Percentiles rank a stretch among this genome's conserved stretches.
These are phyloP conservation scores for Inga laurina DNA, from an alignment of 306 rosid species.

Conservation along the genomic window DNA sequence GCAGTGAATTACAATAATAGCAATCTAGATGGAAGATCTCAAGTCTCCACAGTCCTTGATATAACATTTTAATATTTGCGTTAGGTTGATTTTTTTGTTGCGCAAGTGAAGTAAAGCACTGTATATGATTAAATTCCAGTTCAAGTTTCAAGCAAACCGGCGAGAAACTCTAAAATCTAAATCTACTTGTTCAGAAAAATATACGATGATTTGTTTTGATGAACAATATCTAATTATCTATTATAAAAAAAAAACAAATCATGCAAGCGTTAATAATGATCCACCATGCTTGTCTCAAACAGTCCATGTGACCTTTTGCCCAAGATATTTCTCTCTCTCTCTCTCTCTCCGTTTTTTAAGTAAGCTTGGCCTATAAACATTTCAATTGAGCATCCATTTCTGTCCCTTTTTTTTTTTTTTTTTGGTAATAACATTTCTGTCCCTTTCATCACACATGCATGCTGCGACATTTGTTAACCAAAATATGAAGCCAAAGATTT, in stretches of 20 bases:
- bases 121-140: not conserved
- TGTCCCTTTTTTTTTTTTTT: slow-evolving; percentile 12
- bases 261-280: too few species aligned
- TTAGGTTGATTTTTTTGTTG: not conserved
- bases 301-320: not conserved
- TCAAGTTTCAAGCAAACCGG: not conserved
- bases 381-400: not conserved
- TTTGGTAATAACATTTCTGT: not conserved
- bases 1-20: not conserved
- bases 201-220: not conserved
- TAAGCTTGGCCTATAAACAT: not conserved
- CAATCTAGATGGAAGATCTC: not conserved
- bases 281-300: not conserved
- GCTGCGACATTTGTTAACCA: not conserved
- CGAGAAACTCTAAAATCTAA: not conserved
- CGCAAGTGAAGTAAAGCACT: not conserved
- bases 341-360: not conserved
- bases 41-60: not conserved
- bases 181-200: not conserved
- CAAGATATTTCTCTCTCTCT: not conserved
- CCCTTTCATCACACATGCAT: slow-evolving; percentile 11
- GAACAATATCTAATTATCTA: not conserved
- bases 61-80: not conserved
- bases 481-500: slow-evolving; percentile 6
- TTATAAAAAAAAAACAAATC: not conserved